Conservation (phyloP, 2,329 filamentous ascomycete genomes). For the Venturia pyrina region DNA sequence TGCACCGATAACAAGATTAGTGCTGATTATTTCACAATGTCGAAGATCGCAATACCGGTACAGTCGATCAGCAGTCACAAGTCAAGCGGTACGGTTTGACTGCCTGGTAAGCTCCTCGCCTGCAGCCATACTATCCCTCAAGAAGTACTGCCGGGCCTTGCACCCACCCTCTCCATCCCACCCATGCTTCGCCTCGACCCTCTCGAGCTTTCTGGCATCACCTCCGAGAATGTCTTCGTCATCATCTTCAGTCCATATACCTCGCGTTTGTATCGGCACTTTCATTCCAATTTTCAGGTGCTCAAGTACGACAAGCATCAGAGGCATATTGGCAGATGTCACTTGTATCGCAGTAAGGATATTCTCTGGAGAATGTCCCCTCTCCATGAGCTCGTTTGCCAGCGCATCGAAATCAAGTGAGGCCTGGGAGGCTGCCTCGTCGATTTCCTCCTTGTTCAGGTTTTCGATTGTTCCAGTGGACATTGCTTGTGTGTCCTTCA, state of each 20-base stretch:
- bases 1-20: not conserved
- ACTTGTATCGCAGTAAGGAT: conserved; percentile 21
- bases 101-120: not conserved
- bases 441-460: not conserved
- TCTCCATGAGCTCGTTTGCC: conserved; percentile 10
- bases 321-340: conserved; percentile 27
- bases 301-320: conserved; percentile 24
- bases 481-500: not conserved
- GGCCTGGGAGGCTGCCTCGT: not conserved
- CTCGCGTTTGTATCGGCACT: conserved; percentile 31
- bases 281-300: conserved; percentile 22
- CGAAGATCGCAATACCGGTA: not conserved
- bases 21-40: not conserved
- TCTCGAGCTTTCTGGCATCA: conserved; percentile 25
- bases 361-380: conserved; percentile 24
- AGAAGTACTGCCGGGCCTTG: not conserved
- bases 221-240: conserved; percentile 28
- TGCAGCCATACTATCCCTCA: conserved; percentile 2
- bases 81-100: not conserved
- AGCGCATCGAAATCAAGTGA: not conserved
- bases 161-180: conserved; percentile 15
- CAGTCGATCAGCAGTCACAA: not conserved
- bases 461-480: not conserved
- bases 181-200: conserved; percentile 35
- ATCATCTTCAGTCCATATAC: conserved; percentile 39